Evolutionary conservation across 1,284 basidiomycete species (phyloP).

Genomic region (Tilletiopsis washingtonensis): DNA sequence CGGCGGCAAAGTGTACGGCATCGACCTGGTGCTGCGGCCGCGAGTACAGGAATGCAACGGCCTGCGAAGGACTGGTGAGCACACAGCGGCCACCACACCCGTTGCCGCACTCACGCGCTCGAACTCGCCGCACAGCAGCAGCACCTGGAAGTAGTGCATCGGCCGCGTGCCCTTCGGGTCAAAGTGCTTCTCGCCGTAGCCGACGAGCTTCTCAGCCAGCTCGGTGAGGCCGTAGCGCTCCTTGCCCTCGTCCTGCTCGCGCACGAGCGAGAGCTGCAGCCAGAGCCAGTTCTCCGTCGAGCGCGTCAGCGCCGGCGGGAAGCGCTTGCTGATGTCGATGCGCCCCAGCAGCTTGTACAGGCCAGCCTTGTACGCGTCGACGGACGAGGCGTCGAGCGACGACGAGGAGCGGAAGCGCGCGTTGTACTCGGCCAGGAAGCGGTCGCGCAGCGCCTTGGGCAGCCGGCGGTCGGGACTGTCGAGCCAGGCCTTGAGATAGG

Average conservation of each 20-base stretch:
- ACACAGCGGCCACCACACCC: background rate
- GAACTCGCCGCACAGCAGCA: constrained; percentile 88
- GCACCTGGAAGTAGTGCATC: constrained; percentile 74
- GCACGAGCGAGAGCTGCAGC: constrained; percentile 78
- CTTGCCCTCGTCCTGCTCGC: constrained; percentile 46
- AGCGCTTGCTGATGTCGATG: constrained; percentile 73
- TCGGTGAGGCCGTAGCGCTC: constrained; percentile 65
- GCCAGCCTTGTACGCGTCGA: constrained; percentile 92
- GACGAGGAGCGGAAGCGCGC: constrained; percentile 59
- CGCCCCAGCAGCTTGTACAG: constrained; percentile 92
- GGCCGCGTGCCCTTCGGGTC: constrained; percentile 64
- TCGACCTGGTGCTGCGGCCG: constrained; percentile 82
- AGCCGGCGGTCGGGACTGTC: constrained; percentile 49
- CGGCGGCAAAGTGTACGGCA: constrained; percentile 87
- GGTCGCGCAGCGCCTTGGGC: constrained; percentile 71
- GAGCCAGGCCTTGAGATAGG: constrained; percentile 78
- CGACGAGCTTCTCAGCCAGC: constrained; percentile 69
- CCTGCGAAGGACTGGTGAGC: constrained; percentile 50
- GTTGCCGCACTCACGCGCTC: constrained; percentile 61
- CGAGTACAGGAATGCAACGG: constrained; percentile 82
- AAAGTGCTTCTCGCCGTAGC: constrained; percentile 74
- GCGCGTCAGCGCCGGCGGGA: constrained; percentile 72
- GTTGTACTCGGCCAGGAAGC: constrained; percentile 81
- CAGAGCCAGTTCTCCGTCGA: constrained; percentile 98
- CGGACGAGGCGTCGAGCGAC: constrained; percentile 55